Evolutionary conservation across 192 early-diverging fungal species (phyloP).

Genomic region (Coemansia sp.): DNA sequence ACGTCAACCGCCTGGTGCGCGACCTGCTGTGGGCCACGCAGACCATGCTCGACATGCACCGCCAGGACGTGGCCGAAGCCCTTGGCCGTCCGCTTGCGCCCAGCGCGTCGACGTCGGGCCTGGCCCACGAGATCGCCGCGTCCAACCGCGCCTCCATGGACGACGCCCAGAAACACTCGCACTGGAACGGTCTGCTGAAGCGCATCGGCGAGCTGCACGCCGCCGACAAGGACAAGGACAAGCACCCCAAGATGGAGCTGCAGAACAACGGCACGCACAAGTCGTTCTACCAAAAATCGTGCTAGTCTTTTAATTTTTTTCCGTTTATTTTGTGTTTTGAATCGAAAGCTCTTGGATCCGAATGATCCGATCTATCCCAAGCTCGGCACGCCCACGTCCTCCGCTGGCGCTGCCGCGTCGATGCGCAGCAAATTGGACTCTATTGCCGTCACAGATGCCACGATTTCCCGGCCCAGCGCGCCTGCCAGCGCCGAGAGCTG

Average conservation of each 20-base stretch:
- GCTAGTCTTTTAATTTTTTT: slow-evolving; percentile 10
- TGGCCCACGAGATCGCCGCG: slow-evolving; percentile 25
- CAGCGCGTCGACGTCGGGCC: slow-evolving; percentile 27
- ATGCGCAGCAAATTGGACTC: slow-evolving; percentile 12
- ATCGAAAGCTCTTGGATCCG: not conserved
- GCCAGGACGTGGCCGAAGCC: slow-evolving; percentile 35
- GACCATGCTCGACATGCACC: slow-evolving; percentile 45
- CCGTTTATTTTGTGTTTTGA: not conserved
- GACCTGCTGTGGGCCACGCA: slow-evolving; percentile 59
- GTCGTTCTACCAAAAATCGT: slow-evolving; percentile 36
- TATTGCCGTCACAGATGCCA: slow-evolving; percentile 19
- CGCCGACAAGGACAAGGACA: not conserved
- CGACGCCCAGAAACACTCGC: slow-evolving; percentile 20
- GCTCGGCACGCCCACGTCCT: slow-evolving; percentile 14
- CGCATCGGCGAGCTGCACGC: slow-evolving; percentile 34
- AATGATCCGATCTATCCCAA: not conserved
- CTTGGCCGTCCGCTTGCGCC: slow-evolving; percentile 31
- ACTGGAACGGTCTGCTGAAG: slow-evolving; percentile 31
- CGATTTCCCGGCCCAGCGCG: slow-evolving; percentile 28
- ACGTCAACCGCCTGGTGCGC: slow-evolving; percentile 53
- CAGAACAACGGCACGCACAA: slow-evolving; percentile 17
- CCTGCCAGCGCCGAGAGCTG: slow-evolving; percentile 21
- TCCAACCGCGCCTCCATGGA: slow-evolving; percentile 14
- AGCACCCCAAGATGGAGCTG: slow-evolving; percentile 13
- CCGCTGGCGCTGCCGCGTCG: slow-evolving; percentile 29